Conservation (phyloP, 768 basidiomycete genomes). For the Termitomyces sp. region DNA sequence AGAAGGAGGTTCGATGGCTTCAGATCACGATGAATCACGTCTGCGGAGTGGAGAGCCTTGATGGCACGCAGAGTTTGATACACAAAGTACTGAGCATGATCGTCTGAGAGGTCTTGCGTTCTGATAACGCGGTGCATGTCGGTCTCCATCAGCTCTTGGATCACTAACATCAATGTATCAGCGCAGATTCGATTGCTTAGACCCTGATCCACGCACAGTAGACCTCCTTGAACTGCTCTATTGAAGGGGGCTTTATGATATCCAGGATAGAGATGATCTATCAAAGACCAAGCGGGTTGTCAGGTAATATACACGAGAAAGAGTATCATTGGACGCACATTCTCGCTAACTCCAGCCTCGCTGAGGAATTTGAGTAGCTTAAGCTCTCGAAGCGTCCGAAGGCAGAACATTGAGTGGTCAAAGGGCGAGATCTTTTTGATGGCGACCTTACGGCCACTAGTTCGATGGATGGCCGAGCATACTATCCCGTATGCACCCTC, state of each 20-base stretch:
- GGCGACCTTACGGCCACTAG: conserved; percentile 88
- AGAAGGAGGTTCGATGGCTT: conserved; percentile 97
- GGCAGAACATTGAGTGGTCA: conserved; percentile 93
- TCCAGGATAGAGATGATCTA: conserved; percentile 90
- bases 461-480: conserved; percentile 85
- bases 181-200: background rate
- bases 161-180: conserved; percentile 43
- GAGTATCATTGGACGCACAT: conserved; percentile 42
- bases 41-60: conserved; percentile 94
- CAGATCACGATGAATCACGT: conserved; percentile 94
- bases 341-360: conserved; percentile 87
- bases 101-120: conserved; percentile 92
- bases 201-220: conserved; percentile 47
- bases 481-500: conserved; percentile 96
- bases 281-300: conserved; percentile 5
- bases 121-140: conserved; percentile 97
- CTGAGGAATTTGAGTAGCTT: conserved; percentile 82
- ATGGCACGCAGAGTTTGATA: conserved; percentile 94
- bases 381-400: conserved; percentile 85
- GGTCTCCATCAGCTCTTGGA: conserved; percentile 93
- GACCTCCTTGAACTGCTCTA: conserved; percentile 86
- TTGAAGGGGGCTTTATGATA: conserved; percentile 76
- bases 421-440: conserved; percentile 97
- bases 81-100: conserved; percentile 93
- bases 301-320: conserved; percentile 4